Conservation (phyloP, 2,329 filamentous ascomycete species). For the Diplodia intermedia region DNA sequence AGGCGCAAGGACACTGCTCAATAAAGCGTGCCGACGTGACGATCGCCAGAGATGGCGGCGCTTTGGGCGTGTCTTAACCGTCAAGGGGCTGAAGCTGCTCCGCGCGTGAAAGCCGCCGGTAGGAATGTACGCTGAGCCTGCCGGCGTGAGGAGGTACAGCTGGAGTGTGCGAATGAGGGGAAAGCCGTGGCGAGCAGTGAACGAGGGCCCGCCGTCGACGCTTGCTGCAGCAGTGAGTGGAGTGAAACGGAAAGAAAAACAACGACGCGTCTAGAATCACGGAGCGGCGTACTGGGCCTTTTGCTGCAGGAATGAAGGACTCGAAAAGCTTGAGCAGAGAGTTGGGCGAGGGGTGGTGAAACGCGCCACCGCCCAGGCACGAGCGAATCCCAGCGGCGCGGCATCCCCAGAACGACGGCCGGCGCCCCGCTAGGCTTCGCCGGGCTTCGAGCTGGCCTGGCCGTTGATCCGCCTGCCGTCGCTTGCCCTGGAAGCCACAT, state of each 20-base stretch:
- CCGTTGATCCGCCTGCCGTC: conserved; percentile 22
- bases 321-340: conserved; percentile 26
- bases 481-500: conserved; percentile 20
- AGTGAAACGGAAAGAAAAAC: not conserved
- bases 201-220: conserved; percentile 21
- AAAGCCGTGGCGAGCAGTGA: not conserved
- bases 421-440: conserved; percentile 19
- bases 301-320: conserved; percentile 20
- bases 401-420: not conserved
- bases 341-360: conserved; percentile 20
- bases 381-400: conserved; percentile 21
- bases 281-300: not conserved
- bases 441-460: conserved; percentile 6
- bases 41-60: conserved; percentile 11
- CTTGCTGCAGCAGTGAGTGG: not conserved
- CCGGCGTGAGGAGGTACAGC: conserved; percentile 23
- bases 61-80: conserved; percentile 18
- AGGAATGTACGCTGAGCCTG: conserved; percentile 21
- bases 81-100: conserved; percentile 29
- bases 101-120: conserved; percentile 19
- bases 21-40: conserved; percentile 6
- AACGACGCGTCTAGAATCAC: conserved; percentile 6
- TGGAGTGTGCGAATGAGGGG: conserved; percentile 1
- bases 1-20: conserved; percentile 10
- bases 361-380: conserved; percentile 28